Conservation (phyloP, 306 rosid genomes). For the Vigna angularis region DNA sequence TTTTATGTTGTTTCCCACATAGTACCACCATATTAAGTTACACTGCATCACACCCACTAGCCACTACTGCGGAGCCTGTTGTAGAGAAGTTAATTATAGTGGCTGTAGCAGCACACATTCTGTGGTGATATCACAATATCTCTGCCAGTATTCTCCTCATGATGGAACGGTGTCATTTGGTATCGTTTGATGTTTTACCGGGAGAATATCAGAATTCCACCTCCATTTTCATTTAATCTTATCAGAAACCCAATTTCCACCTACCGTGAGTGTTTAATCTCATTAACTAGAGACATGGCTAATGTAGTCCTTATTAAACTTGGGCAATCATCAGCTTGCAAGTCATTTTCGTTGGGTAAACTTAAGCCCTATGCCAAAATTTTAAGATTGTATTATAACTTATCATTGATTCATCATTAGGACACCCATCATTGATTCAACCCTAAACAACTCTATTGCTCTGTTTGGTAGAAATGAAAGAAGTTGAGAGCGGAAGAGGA, state of each 20-base stretch:
- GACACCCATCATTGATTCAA: neutral
- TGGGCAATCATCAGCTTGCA: no score
- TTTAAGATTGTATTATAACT: neutral
- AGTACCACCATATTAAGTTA: neutral
- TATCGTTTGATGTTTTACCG: neutral
- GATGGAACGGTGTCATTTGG: neutral
- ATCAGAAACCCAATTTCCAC: neutral
- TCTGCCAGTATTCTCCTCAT: neutral
- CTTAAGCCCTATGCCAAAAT: neutral
- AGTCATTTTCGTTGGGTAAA: neutral
- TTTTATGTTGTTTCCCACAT: neutral
- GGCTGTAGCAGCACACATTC: neutral
- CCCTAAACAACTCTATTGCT: no score
- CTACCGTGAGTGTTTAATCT: neutral
- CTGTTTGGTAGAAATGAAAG: no score
- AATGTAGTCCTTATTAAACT: neutral
- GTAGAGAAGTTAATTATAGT: neutral
- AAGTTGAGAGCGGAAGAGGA: no score
- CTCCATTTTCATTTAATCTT: neutral
- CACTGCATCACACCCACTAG: neutral
- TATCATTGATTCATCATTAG: neutral
- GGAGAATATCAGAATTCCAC: neutral
- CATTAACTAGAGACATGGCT: neutral
- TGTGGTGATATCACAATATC: neutral
- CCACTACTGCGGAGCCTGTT: neutral